Evolutionary conservation across 768 basidiomycete genomes (phyloP), one percentile per base, ranked within the genome.

Genomic region (Mycena galericulata): DNA sequence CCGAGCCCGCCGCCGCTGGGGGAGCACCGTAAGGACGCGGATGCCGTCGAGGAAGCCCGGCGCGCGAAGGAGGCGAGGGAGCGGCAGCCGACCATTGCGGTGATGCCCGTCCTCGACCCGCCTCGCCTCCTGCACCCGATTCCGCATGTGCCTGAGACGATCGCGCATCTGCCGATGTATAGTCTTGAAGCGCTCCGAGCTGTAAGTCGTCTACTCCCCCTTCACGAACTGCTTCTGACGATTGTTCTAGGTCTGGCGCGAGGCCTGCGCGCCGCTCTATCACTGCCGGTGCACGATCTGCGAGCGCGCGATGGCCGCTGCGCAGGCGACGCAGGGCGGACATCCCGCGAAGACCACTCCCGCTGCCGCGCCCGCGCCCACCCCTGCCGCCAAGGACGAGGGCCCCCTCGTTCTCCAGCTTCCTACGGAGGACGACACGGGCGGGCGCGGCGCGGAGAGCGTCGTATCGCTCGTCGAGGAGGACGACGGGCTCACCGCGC

Each of bases 1-100:
- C 92, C 92, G 0, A 91, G 90, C 2, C 92, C 92, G 0, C 89
- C 91, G 0, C 92, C 92, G 27, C 73, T 77, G 2, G 75, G 74
- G 17, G 72, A 70, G 27, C 75, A 72, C 7, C 79, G 75, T 18
- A 74, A 76, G 43, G 77, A 78, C 62, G 80, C 80, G 66, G 14
- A 36, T 14, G 34, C 34, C 34, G 79, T 78, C 80, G 53, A 36
- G 6, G 34, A 36, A 36, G 34, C 6, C 6, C 34, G 34, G 34
- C 34, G 17, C 5, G 78, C 2, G 70, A 65, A 9, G 66, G 70
- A 20, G 74, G 67, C 59, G 56, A 53, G n/a, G 30, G 47, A 29
- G 62, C 45, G 38, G 53, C 72, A 45, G 56, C 72, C 74, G 24
- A 76, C 78, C 27, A 79, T 84, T 9, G 72, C 88, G 7, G 82